Base-by-base conservation (phyloP, 306 rosid genomes). In the Prinsepia uniflora region DNA sequence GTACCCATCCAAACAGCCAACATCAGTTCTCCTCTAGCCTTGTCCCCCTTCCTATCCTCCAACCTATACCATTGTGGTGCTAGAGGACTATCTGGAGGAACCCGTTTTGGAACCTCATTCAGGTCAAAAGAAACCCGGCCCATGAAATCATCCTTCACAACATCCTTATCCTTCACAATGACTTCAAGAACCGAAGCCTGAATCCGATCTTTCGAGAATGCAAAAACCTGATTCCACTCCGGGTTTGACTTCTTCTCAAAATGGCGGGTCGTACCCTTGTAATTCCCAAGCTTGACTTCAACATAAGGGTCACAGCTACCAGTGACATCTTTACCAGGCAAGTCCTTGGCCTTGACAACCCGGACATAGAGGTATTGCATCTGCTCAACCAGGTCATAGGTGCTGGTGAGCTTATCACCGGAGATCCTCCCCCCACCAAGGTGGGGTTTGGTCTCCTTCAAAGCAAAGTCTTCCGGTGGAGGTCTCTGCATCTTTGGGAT, bases 1-100 rank as follows among this genome's bases (percentile, higher is more conserved):
- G 97, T 93, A 17, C 98, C 98, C 96, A 90, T 88, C 98, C 98
- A 93, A 53, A 93, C 98, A 66, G 98, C 98, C 76, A 93, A 78
- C 97, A 93, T 93, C n/a, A 93, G 82, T 84, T 93, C 98, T 57
- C 97, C 98, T 72, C 54, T 90, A 3, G 67, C 88, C 88, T 93
- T 93, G 22, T 75, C 86, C 22, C 84, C 82, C 82, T 78, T 84
- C 68, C 78, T 83, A 41, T 89, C 97, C 68, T 90, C 97, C 86
- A 93, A 70, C 15, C 98, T 82, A 79, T 93, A 93, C 98, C 98
- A 93, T 47, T 93, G 97, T 0, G 98, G 97, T 0, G 97, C 98
- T 46, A 93, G 63, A 58, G 98, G 98, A 75, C 98, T 93, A 63
- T 93, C 98, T 0, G 98, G 98, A 0, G 98, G 98, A 81, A 93